These are phyloP conservation scores for Vitis amurensis DNA, from an alignment of 164 flowering plant species.

Conservation along the genomic window DNA sequence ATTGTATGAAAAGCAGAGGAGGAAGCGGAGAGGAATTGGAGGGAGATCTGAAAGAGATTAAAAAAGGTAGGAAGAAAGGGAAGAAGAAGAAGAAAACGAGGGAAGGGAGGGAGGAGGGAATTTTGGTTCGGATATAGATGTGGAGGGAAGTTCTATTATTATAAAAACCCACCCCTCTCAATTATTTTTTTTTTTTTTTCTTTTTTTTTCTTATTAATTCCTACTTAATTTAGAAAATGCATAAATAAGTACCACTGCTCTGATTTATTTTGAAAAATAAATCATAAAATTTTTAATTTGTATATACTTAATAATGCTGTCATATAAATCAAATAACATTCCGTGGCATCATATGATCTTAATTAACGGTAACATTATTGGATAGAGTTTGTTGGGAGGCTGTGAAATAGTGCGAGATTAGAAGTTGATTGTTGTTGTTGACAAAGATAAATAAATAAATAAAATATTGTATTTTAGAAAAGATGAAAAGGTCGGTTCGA, in stretches of 20 bases:
- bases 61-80: conserved; percentile 25
- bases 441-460: not conserved
- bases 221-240: not conserved
- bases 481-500: not conserved
- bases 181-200: not conserved
- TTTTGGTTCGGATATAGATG: conserved; percentile 63
- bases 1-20: not conserved
- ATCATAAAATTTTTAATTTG: too few relatives aligned
- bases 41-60: conserved; percentile 13
- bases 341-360: too few relatives aligned
- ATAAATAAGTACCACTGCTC: not conserved
- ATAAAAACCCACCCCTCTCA: not conserved
- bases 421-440: not conserved
- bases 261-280: not conserved
- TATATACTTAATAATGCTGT: too few relatives aligned
- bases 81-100: conserved; percentile 31
- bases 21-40: conserved; percentile 6
- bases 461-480: not conserved
- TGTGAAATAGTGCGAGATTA: too few relatives aligned
- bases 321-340: too few relatives aligned
- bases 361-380: too few relatives aligned
- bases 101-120: conserved; percentile 43
- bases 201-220: not conserved
- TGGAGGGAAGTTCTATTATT: conserved; percentile 54
- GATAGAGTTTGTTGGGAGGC: too few relatives aligned